Conservation (phyloP, 208 protist genomes). For the Crithidia bombi region DNA sequence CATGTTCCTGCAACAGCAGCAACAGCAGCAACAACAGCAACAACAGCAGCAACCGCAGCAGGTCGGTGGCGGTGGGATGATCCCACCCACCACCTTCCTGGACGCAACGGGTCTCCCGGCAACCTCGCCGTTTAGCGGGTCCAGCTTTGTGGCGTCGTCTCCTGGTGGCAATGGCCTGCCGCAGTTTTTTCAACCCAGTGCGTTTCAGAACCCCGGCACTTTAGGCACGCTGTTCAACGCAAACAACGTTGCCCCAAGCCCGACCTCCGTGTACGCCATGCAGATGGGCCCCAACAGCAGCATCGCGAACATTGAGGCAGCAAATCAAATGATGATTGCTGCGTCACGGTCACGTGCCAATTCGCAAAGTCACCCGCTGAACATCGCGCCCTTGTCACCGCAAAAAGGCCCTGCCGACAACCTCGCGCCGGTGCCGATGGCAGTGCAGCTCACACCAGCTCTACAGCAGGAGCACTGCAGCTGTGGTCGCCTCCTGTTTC, state of each 20-base stretch:
- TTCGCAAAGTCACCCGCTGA: constrained; percentile 16
- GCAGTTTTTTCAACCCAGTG: constrained; percentile 22
- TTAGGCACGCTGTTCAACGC: neutral
- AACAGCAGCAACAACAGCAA: constrained; percentile 32
- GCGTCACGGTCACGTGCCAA: constrained; percentile 28
- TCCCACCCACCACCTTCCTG: constrained; percentile 6
- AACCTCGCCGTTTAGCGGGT: constrained; percentile 12
- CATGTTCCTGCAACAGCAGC: constrained; percentile 21
- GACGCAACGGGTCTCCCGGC: constrained; percentile 10
- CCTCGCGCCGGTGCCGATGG: constrained; percentile 10
- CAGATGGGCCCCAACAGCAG: constrained; percentile 14
- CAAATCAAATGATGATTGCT: constrained; percentile 38
- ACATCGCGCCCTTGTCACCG: constrained; percentile 9
- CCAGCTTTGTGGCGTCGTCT: constrained; percentile 4
- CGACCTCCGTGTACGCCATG: constrained; percentile 29
- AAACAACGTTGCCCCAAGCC: neutral
- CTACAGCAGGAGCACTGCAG: constrained; percentile 47
- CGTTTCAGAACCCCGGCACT: constrained; percentile 8
- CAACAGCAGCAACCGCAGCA: constrained; percentile 17
- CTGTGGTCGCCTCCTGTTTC: constrained; percentile 42
- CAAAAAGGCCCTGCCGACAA: neutral
- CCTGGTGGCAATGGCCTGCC: constrained; percentile 6
- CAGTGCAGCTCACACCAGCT: constrained; percentile 32
- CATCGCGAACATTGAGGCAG: constrained; percentile 36
- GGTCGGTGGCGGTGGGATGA: neutral